Percentiles rank a stretch among this genome's conserved stretches.
Evolutionary conservation across 768 basidiomycete species (phyloP).

Genomic region (Serendipita sp.): DNA sequence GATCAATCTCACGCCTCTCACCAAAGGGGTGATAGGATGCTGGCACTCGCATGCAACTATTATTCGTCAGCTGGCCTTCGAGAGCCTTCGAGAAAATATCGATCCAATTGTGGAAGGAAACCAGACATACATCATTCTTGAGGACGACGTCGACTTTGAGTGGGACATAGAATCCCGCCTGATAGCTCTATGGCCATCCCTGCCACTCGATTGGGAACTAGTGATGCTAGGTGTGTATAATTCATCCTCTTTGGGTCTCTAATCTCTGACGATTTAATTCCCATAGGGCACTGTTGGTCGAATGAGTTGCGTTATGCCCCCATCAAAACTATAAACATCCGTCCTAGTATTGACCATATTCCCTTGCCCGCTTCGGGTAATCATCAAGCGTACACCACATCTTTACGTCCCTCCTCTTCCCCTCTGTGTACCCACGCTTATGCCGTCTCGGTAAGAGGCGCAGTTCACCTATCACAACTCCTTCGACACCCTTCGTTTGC

Average conservation of each 20-base stretch:
- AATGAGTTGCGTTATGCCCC: constrained; percentile 32
- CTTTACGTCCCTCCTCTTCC: constrained; percentile 38
- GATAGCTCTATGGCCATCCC: constrained; percentile 19
- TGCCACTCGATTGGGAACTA: constrained; percentile 56
- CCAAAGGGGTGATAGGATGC: constrained; percentile 46
- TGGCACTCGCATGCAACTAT: constrained; percentile 52
- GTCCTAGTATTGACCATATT: no score
- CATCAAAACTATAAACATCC: neutral
- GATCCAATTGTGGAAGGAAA: constrained; percentile 10
- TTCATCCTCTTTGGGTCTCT: constrained; percentile 1
- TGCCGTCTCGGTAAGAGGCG: constrained; percentile 41
- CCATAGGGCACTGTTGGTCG: constrained; percentile 64
- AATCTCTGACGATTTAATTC: neutral
- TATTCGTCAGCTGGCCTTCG: constrained; percentile 28
- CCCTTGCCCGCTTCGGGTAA: neutral
- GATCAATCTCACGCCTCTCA: constrained; percentile 20
- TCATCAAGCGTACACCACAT: constrained; percentile 11
- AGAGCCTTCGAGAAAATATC: constrained; percentile 16
- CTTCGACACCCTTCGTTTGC: constrained; percentile 51
- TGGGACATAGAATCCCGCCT: constrained; percentile 33
- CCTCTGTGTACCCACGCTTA: constrained; percentile 69
- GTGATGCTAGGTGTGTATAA: constrained; percentile 42
- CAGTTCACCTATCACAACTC: constrained; percentile 41
- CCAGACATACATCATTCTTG: constrained; percentile 40
- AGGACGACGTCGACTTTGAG: constrained; percentile 73